Conservation (phyloP, 192 early-diverging fungal species). For the Pilobolus umbonatus region DNA sequence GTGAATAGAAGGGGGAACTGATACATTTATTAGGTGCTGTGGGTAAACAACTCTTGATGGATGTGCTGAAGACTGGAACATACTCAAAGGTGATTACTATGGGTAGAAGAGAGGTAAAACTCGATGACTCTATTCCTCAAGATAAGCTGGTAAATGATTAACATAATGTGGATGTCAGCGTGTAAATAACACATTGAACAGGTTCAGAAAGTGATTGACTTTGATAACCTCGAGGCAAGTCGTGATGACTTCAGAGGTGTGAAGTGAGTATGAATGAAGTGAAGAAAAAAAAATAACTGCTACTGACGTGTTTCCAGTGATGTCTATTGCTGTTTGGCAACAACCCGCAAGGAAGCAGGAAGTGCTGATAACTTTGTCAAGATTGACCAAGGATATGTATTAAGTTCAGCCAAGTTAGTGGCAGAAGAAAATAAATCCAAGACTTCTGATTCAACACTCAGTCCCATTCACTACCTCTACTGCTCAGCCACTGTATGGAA, state of each 20-base stretch:
- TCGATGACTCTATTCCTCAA: slow-evolving; percentile 34
- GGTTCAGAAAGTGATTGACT: slow-evolving; percentile 68
- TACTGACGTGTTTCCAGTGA: slow-evolving; percentile 40
- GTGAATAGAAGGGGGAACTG: slow-evolving; percentile 20
- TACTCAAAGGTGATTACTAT: slow-evolving; percentile 53
- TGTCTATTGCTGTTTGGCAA: slow-evolving; percentile 71
- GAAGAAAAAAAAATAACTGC: slow-evolving; percentile 13
- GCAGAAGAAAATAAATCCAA: slow-evolving; percentile 42
- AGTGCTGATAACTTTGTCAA: slow-evolving; percentile 61
- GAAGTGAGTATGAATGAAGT: slow-evolving; percentile 34
- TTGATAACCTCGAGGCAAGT: slow-evolving; percentile 58
- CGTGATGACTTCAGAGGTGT: slow-evolving; percentile 37
- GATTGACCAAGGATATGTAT: slow-evolving; percentile 76
- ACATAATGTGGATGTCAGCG: not conserved
- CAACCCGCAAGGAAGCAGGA: slow-evolving; percentile 64
- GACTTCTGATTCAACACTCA: slow-evolving; percentile 20
- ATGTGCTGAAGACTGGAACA: slow-evolving; percentile 40
- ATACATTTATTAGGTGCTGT: slow-evolving; percentile 43
- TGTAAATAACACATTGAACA: not conserved
- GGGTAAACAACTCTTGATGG: slow-evolving; percentile 51
- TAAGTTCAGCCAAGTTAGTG: slow-evolving; percentile 59
- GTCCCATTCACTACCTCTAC: slow-evolving; percentile 49
- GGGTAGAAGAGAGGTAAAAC: slow-evolving; percentile 43
- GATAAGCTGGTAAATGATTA: slow-evolving; percentile 36
- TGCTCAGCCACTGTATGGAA: slow-evolving; percentile 45